phyloP scores from a whole-genome alignment of 2,329 filamentous ascomycete genomes.

The Paecilomyces sp. region DNA sequence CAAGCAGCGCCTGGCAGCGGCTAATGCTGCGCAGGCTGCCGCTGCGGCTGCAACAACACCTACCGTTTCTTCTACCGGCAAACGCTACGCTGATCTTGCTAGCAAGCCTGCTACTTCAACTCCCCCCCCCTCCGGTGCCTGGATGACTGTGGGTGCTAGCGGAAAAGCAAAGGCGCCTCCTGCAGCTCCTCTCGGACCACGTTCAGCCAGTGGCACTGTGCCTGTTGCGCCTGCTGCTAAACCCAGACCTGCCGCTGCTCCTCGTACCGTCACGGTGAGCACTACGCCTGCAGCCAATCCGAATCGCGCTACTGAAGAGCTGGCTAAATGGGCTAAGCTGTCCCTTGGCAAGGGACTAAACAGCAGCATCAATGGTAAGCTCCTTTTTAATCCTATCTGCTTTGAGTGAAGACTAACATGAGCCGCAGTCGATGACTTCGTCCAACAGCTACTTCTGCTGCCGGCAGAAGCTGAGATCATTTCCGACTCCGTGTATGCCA shows the following conservation, averaged over 20 bases:
- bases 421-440: conserved; percentile 66
- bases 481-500: conserved; percentile 80
- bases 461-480: conserved; percentile 75
- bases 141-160: conserved; percentile 91
- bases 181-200: conserved; percentile 37
- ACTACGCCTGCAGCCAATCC: conserved; percentile 38
- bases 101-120: conserved; percentile 56
- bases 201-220: conserved; percentile 41
- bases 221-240: conserved; percentile 36
- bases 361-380: conserved; percentile 59
- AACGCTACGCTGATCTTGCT: conserved; percentile 91
- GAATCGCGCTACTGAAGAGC: conserved; percentile 74
- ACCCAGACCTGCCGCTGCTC: conserved; percentile 49
- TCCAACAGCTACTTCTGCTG: conserved; percentile 65
- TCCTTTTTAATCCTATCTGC: not conserved
- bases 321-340: conserved; percentile 83
- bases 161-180: conserved; percentile 77
- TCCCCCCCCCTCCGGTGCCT: conserved; percentile 53
- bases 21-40: conserved; percentile 41
- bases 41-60: conserved; percentile 28
- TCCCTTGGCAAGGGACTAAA: conserved; percentile 70
- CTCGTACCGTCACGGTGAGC: conserved; percentile 41
- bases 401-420: conserved; percentile 25
- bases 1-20: conserved; percentile 65
- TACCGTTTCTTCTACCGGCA: conserved; percentile 50